phyloP scores from a whole-genome alignment of 2,329 filamentous ascomycete species.

The Emergomyces orientalis region DNA sequence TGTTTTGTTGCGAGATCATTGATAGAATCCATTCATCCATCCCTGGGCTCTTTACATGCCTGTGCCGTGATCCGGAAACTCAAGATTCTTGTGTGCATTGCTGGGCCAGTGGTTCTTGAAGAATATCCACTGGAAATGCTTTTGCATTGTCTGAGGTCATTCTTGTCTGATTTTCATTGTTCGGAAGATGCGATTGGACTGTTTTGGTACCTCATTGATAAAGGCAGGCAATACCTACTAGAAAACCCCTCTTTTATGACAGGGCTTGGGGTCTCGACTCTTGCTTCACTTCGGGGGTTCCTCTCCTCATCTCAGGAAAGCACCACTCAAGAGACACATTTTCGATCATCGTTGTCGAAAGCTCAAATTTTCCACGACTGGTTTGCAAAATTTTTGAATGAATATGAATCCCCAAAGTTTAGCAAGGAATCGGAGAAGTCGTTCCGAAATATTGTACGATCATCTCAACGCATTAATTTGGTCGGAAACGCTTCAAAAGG shows the following conservation, averaged over 20 bases:
- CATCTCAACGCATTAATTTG: constrained; percentile 57
- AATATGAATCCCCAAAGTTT: constrained; percentile 48
- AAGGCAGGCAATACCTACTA: constrained; percentile 56
- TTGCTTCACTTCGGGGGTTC: constrained; percentile 70
- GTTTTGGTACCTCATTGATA: constrained; percentile 68
- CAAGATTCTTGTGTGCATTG: constrained; percentile 67
- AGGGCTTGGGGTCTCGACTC: constrained; percentile 67
- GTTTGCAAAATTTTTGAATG: constrained; percentile 60
- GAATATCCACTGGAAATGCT: constrained; percentile 88
- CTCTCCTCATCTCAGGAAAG: constrained; percentile 64
- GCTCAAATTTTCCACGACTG: constrained; percentile 68
- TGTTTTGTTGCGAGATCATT: constrained; percentile 67
- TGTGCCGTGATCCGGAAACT: constrained; percentile 82
- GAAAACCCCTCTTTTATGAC: constrained; percentile 65
- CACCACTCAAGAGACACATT: constrained; percentile 77
- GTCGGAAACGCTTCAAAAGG: constrained; percentile 60
- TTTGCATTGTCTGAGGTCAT: constrained; percentile 67
- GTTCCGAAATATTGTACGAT: constrained; percentile 58
- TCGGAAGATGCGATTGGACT: constrained; percentile 85
- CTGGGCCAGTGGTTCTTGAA: constrained; percentile 60
- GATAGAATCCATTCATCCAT: constrained; percentile 69
- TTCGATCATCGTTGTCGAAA: constrained; percentile 65
- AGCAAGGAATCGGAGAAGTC: constrained; percentile 43
- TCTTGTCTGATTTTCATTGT: constrained; percentile 74
- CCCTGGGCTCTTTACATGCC: constrained; percentile 76